phyloP scores from a whole-genome alignment of 1,284 basidiomycete species.

The Kwoniella shivajii region DNA sequence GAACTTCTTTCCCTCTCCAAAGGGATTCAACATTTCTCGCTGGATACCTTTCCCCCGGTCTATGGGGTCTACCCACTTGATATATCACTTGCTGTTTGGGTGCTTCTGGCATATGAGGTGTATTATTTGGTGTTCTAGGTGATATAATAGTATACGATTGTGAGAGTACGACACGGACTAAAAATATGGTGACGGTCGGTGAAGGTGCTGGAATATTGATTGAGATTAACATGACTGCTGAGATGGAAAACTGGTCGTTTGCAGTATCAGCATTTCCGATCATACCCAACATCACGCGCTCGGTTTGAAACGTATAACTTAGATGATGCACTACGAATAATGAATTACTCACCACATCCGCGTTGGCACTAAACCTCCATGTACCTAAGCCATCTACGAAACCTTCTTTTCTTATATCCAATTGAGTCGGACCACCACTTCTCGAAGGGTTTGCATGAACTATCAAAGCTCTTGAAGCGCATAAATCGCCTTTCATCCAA shows the following conservation, averaged over 20 bases:
- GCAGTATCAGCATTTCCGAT: conserved; percentile 43
- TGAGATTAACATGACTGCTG: conserved; percentile 40
- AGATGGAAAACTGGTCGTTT: conserved; percentile 44
- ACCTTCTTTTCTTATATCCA: conserved; percentile 48
- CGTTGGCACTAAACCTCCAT: conserved; percentile 44
- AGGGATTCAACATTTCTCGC: conserved; percentile 33
- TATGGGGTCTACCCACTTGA: conserved; percentile 40
- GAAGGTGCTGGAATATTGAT: conserved; percentile 41
- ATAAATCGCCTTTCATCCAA: conserved; percentile 50
- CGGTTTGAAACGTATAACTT: no score
- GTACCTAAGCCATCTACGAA: conserved; percentile 47
- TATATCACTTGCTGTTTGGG: conserved; percentile 42
- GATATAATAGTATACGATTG: conserved; percentile 46
- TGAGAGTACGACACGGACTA: conserved; percentile 43
- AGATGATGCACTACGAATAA: no score
- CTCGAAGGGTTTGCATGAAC: conserved; percentile 48
- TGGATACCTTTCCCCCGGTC: conserved; percentile 32
- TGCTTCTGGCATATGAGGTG: conserved; percentile 35
- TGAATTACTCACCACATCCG: conserved; percentile 41
- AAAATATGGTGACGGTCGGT: conserved; percentile 46
- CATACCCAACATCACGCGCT: conserved; percentile 47
- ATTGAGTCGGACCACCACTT: conserved; percentile 31
- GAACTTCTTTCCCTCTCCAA: conserved; percentile 43
- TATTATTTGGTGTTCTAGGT: conserved; percentile 44
- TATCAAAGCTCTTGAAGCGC: conserved; percentile 34